A percentile compares a stretch with the other conserved stretches of the same genome.
These are phyloP conservation scores for Aspergillus affinis DNA, from an alignment of 495 filamentous ascomycete genomes.

Conservation along the genomic window DNA sequence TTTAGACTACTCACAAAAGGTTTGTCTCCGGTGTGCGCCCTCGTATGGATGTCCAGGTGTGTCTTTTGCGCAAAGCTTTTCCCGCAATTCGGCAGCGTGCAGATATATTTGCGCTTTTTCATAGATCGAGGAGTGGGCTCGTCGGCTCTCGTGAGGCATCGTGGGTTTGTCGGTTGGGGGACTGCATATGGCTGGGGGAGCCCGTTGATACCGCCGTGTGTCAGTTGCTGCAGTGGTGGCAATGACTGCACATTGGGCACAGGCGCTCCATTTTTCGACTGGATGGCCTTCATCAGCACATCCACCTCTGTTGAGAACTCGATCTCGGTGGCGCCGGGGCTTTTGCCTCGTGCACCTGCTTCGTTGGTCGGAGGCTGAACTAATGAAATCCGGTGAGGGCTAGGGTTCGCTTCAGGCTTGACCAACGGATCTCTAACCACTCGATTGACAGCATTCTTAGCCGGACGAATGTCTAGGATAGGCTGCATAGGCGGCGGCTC, in stretches of 20 bases:
- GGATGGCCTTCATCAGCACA: conserved; percentile 88
- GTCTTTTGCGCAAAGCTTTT: conserved; percentile 92
- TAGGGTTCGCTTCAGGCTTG: conserved; percentile 17
- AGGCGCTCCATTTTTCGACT: conserved; percentile 57
- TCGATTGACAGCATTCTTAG: conserved; percentile 43
- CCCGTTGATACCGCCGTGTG: conserved; percentile 21
- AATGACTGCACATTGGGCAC: conserved; percentile 30
- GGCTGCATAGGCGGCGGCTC: conserved; percentile 32
- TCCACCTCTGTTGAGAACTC: conserved; percentile 83
- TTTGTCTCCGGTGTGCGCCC: conserved; percentile 87
- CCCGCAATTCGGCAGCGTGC: conserved; percentile 70
- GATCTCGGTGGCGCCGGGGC: conserved; percentile 35
- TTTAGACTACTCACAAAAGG: conserved; percentile 71
- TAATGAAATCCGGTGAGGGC: conserved; percentile 7
- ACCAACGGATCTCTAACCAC: conserved; percentile 24
- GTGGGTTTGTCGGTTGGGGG: conserved; percentile 20
- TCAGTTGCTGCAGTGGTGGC: conserved; percentile 37
- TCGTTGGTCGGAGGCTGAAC: conserved; percentile 9
- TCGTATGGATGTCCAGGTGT: conserved; percentile 86
- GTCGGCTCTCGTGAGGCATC: conserved; percentile 27
- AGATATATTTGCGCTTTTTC: conserved; percentile 62
- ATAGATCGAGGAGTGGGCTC: conserved; percentile 33
- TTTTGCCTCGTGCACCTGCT: conserved; percentile 17
- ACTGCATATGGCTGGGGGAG: conserved; percentile 32
- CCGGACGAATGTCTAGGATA: conserved; percentile 41